These are phyloP conservation scores for Dryadomyces quercivorus DNA, from an alignment of 2,329 filamentous ascomycete species.

Conservation along the genomic window DNA sequence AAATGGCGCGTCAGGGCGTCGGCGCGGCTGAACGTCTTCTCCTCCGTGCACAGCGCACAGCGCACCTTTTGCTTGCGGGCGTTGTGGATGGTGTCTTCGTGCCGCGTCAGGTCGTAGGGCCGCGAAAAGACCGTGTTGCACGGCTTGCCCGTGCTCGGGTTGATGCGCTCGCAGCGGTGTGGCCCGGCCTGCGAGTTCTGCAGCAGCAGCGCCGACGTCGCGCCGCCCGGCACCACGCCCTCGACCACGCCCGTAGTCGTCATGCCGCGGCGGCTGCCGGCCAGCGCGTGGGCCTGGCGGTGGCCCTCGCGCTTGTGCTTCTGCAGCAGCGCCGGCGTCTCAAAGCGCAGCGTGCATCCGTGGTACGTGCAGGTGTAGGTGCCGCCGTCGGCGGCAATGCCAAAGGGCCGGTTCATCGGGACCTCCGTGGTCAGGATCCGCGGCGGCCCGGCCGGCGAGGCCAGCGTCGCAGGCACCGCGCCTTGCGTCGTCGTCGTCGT, in stretches of 20 bases:
- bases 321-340: conserved; percentile 74
- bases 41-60: conserved; percentile 84
- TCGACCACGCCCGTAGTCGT: too few relatives aligned
- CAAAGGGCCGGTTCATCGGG: conserved; percentile 33
- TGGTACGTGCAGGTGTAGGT: conserved; percentile 97
- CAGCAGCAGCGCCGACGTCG: conserved; percentile 17
- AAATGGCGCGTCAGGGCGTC: conserved; percentile 92
- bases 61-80: conserved; percentile 87
- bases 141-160: conserved; percentile 87
- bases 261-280: conserved; percentile 18
- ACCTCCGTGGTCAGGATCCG: not conserved
- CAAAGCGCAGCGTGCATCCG: conserved; percentile 78
- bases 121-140: conserved; percentile 92
- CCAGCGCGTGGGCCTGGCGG: conserved; percentile 52
- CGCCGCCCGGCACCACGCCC: not conserved
- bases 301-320: conserved; percentile 95
- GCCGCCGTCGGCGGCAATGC: conserved; percentile 61
- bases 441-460: conserved; percentile 22
- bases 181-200: conserved; percentile 85
- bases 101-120: conserved; percentile 89
- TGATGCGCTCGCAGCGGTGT: conserved; percentile 84
- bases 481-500: too few relatives aligned
- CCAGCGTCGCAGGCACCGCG: not conserved
- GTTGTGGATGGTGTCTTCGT: conserved; percentile 97
- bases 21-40: conserved; percentile 93